Conservation (phyloP, 805 yeast genomes). For the Schwanniomyces occidentalis region DNA sequence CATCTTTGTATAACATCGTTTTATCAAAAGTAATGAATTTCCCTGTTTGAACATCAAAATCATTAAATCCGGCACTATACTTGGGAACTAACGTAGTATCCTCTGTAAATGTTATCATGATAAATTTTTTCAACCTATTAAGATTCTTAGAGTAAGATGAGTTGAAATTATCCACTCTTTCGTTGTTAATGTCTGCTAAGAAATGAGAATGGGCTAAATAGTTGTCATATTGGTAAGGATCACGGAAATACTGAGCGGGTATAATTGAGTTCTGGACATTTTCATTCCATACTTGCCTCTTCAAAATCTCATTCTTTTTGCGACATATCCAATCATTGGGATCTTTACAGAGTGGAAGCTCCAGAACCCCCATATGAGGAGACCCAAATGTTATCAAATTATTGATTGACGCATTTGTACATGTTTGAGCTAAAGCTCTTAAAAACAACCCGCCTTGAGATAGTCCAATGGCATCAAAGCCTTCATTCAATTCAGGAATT, state of each 20-base stretch:
- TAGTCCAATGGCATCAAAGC: slow-evolving; percentile 75
- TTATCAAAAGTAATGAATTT: slow-evolving; percentile 43
- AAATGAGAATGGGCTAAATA: slow-evolving; percentile 60
- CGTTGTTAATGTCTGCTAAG: slow-evolving; percentile 69
- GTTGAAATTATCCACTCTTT: slow-evolving; percentile 33
- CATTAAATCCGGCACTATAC: slow-evolving; percentile 69
- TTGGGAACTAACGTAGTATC: slow-evolving; percentile 75
- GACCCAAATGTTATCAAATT: slow-evolving; percentile 74
- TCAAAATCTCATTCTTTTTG: slow-evolving; percentile 52
- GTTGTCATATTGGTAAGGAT: slow-evolving; percentile 50
- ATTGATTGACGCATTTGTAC: slow-evolving; percentile 42
- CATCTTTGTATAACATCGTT: slow-evolving; percentile 51
- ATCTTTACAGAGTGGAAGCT: slow-evolving; percentile 58
- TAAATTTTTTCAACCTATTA: slow-evolving; percentile 48
- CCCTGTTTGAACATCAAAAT: slow-evolving; percentile 47
- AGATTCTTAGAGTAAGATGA: slow-evolving; percentile 46
- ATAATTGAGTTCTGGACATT: slow-evolving; percentile 57
- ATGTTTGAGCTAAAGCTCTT: slow-evolving; percentile 64
- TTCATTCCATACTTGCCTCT: slow-evolving; percentile 58
- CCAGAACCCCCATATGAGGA: slow-evolving; percentile 76
- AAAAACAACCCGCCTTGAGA: slow-evolving; percentile 84
- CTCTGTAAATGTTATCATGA: slow-evolving; percentile 56
- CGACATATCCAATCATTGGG: slow-evolving; percentile 60
- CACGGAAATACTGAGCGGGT: slow-evolving; percentile 79
- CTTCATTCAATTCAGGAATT: slow-evolving; percentile 47